Base-by-base conservation (phyloP, 1,284 basidiomycete genomes). In the Schizophyllum amplum region DNA sequence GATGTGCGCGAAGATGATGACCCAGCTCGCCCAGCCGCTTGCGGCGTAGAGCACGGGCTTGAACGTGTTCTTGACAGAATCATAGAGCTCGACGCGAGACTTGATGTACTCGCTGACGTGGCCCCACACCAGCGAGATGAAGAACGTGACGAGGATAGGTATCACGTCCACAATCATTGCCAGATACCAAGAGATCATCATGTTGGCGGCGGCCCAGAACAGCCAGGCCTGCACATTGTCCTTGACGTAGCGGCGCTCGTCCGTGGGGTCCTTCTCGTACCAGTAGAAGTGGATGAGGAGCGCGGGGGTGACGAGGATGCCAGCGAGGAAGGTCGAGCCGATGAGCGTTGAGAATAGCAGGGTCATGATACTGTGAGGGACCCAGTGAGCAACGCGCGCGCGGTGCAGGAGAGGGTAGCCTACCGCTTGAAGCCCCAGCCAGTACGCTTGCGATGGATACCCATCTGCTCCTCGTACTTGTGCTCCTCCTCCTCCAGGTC, bases 171-270 rank as follows among this genome's bases (percentile, higher is more conserved):
- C 73, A 59, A 86, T 69, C 69, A 89, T 73, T 5, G 83, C 87
- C 25, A 90, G 80, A 62, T 76, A 84, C 87, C 87, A 90, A 2
- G 87, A 90, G 54, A 88, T 75, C 57, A 86, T 69, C 54, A 90
- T 71, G 67, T 90, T 90, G 33, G 84, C 78, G 2, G 87, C 87
- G 7, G 80, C 82, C 87, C 88, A 90, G 68, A 87, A 87, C 5
- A 89, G 72, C 87, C 87, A 90, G 9, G 86, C 84, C 63, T 87
- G 76, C 53, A 89, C 69, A 65, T 88, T 90, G 60, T 84, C 76
- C 53, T 78, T 78, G 59, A 87, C 76, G 62, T 79, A 87, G 42
- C 71, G 74, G 15, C 86, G 77, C 61, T 82, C 71, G 6, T 76
- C 73, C 15, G 79, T 80, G 7, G 78, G 79, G 58, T 83, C 65